Evolutionary conservation across 305 asterid genomes (phyloP), one percentile per base, ranked within the genome.

Genomic region (Fraxinus albicans): DNA sequence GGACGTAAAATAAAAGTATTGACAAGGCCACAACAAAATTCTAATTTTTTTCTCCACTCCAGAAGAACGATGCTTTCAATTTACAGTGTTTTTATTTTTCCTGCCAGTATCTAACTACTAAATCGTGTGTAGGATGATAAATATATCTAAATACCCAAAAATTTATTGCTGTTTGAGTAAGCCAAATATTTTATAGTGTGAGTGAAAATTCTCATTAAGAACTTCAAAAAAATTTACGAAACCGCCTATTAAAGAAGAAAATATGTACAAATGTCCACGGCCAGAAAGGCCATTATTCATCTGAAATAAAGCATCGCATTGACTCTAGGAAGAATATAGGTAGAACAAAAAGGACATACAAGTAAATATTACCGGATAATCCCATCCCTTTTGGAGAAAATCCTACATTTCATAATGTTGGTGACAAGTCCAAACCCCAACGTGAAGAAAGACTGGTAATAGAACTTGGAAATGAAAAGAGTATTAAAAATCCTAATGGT

Each of bases 371-470:
- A 29, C 38, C 21, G 17, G 21, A 69, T 8, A 53, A 69, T 69
- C 38, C 31, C 29, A 29, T 69, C 4, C 38, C 19, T 10, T 27
- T 69, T 10, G 75, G 7, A 27, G 19, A 17, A 69, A 69, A 69
- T 29, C 36, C 75, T 8, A 29, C 75, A 69, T 9, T 69, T 69
- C 36, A 69, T 12, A 27, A 69, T 34, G 17, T 29, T 69, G 38
- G 75, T 69, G 75, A 69, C 75, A 69, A 29, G 75, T 69, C 75
- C 36, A 69, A 69, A 29, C 36, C 75, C 36, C 75, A n/a, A 69
- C 36, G 10, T 27, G 75, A 29, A 27, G 38, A 69, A 29, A 69
- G 36, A 69, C 7, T 10, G 31, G 31, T 1, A 4, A 29, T 23
- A 31, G 19, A 69, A 21, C 27, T 60, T 60, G 70, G 25, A 69